Conservation (phyloP, 1,284 basidiomycete species). For the Phlebopus sp. region DNA sequence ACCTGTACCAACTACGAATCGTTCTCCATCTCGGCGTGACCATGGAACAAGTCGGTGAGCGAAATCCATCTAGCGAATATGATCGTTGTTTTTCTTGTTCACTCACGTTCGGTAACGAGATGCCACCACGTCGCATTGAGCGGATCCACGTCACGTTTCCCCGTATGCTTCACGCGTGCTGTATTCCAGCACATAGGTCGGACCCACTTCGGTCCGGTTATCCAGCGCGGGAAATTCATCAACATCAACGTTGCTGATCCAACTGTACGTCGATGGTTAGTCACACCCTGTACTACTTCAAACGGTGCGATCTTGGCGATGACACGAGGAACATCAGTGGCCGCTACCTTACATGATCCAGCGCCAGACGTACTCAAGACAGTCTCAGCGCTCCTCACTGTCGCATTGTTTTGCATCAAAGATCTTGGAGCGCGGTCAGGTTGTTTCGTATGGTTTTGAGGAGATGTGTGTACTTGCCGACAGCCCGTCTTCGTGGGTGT, state of each 20-base stretch:
- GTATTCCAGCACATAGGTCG: constrained; percentile 43
- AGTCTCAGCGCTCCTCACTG: constrained; percentile 49
- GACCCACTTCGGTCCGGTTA: constrained; percentile 35
- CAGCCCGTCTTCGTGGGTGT: constrained; percentile 78
- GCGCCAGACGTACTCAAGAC: constrained; percentile 45
- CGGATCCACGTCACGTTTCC: constrained; percentile 44
- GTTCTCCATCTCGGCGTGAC: constrained; percentile 36
- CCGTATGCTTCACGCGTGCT: constrained; percentile 42
- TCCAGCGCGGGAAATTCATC: constrained; percentile 35
- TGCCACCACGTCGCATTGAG: constrained; percentile 54
- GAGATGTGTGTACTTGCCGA: constrained; percentile 37
- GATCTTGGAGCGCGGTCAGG: constrained; percentile 25
- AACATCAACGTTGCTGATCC: constrained; percentile 36
- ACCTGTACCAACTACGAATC: constrained; percentile 37
- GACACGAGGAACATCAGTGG: background rate
- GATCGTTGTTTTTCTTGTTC: no score
- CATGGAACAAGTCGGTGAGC: no score
- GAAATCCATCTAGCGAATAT: background rate
- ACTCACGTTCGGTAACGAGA: constrained; percentile 41
- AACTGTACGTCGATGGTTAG: constrained; percentile 25
- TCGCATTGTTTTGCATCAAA: constrained; percentile 46
- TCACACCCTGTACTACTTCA: no score
- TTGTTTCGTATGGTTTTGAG: background rate
- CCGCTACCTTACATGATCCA: background rate
- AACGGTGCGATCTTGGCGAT: constrained; percentile 54